Evolutionary conservation across 768 basidiomycete species (phyloP), one percentile per base, ranked within the genome.

Genomic region (Tylopilus balloui): DNA sequence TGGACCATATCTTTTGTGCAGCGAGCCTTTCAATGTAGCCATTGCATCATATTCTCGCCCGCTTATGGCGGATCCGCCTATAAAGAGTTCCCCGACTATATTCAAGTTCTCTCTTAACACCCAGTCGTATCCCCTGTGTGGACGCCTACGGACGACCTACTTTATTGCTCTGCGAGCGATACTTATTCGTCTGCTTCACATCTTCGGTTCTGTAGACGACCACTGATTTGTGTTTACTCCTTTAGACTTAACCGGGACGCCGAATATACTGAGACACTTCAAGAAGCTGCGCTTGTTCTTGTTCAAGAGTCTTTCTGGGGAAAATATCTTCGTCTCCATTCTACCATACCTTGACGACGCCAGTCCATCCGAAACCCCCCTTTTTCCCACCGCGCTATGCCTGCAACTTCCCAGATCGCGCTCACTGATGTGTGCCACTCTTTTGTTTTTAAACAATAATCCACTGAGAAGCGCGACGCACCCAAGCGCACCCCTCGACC

Each of bases 401-500:
- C 40, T 25, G 31, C 47, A n/a, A 34, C 53, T 23, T 35, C 54
- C n/a, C 45, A 51, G 5, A 45, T 24, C 28, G 17, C 39, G 11
- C 25, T 46, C 37, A 21, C 13, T 38, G 27, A 50, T 2, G 29
- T 50, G 39, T 24, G 50, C 47, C 42, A 27, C 38, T 55, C 48
- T 37, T 39, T 57, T 41, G 24, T 21, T 51, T 13, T 21, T 27
- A 37, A 29, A 38, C 21, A 38, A 38, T 14, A 38, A 38, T 14
- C 21, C 9, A 15, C 31, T 9, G n/a, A 36, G n/a, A 53, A 36
- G 21, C 45, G 13, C 14, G 36, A 48, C n/a, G 41, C 54, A 20
- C 19, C 45, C 14, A 55, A 62, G 35, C 71, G 72, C 39, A 71
- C 75, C 17, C 73, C 74, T 27, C 72, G 80, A 7, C 75, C 80